phyloP scores from a whole-genome alignment of 805 yeast species.

The Debaryomyces tyrocola region DNA sequence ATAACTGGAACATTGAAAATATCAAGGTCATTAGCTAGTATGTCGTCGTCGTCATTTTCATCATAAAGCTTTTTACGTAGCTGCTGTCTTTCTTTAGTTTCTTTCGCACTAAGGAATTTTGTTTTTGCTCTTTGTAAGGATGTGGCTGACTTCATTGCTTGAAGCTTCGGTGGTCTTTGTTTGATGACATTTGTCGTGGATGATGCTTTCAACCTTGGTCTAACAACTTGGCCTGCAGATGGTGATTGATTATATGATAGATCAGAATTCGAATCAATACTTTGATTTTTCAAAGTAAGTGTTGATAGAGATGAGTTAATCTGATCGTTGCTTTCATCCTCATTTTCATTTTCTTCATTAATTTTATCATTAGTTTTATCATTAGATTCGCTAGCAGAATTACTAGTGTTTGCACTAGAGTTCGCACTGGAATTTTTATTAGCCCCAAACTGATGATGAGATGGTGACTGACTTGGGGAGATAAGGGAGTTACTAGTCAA shows the following conservation, averaged over 20 bases:
- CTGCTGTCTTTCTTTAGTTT: constrained; percentile 38
- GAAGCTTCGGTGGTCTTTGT: constrained; percentile 3
- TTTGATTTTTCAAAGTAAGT: constrained; percentile 11
- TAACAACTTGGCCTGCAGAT: neutral
- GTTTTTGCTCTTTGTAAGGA: constrained; percentile 34
- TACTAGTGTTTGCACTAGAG: neutral
- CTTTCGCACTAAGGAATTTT: constrained; percentile 31
- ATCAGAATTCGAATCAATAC: neutral
- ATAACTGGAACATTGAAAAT: constrained; percentile 46
- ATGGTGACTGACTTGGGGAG: constrained; percentile 20
- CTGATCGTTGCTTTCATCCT: constrained; percentile 6
- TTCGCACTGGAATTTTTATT: neutral
- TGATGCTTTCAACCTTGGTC: constrained; percentile 9
- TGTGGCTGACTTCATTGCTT: constrained; percentile 9
- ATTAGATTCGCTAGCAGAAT: neutral
- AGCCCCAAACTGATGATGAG: constrained; percentile 8
- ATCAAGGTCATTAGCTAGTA: constrained; percentile 36
- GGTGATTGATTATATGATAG: constrained; percentile 1
- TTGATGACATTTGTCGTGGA: constrained; percentile 10
- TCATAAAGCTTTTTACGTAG: constrained; percentile 40
- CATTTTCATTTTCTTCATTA: constrained; percentile 6
- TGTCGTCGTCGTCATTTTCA: constrained; percentile 41
- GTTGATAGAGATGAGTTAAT: constrained; percentile 19
- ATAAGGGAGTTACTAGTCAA: constrained; percentile 29
- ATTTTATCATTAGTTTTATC: constrained; percentile 3